Evolutionary conservation across 2,329 filamentous ascomycete species (phyloP), one percentile per base, ranked within the genome.

Genomic region (Colletotrichum cereale): DNA sequence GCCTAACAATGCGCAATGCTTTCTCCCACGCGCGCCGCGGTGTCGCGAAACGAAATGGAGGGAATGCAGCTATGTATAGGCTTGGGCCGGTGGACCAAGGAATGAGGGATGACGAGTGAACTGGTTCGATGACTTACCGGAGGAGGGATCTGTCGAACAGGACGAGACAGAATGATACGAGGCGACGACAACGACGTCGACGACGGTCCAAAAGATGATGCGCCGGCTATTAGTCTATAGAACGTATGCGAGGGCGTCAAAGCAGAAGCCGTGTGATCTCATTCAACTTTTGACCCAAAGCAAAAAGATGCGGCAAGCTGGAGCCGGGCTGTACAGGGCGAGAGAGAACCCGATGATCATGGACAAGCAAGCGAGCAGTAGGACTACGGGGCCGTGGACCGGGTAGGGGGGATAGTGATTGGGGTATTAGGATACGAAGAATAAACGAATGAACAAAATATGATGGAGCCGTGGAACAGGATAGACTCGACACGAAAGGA

Each of bases 231-330:
- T 72, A 72, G 66, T 72, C 66, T 72, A 71, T 61, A 71, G 58
- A 71, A 42, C 60, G 61, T 56, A 55, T 67, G 47, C 34, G 38
- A 66, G 57, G 48, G 50, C 66, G 61, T 66, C 29, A 64, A 72
- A 62, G 42, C 66, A 61, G 34, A 62, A 71, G 66, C 40, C 48
- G 67, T 66, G 71, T 66, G 66, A 72, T 72, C 69, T 72, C 67
- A 62, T 72, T 57, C 70, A 71, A 72, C 70, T 67, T 66, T 72
- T 63, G 63, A 57, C n/a, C 69, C 70, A 57, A 55, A 62, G 66
- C 44, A 72, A 62, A 58, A 68, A 64, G 70, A 69, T 61, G 56
- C 66, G 29, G 55, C 31, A 60, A 68, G 65, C 36, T 68, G 68
- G 48, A 53, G 55, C 56, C 21, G 40, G 67, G 36, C 53, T 40